Percentiles rank a stretch among this genome's conserved stretches.
These are phyloP conservation scores for Niebla homalea DNA, from an alignment of 495 filamentous ascomycete genomes.

Conservation along the genomic window DNA sequence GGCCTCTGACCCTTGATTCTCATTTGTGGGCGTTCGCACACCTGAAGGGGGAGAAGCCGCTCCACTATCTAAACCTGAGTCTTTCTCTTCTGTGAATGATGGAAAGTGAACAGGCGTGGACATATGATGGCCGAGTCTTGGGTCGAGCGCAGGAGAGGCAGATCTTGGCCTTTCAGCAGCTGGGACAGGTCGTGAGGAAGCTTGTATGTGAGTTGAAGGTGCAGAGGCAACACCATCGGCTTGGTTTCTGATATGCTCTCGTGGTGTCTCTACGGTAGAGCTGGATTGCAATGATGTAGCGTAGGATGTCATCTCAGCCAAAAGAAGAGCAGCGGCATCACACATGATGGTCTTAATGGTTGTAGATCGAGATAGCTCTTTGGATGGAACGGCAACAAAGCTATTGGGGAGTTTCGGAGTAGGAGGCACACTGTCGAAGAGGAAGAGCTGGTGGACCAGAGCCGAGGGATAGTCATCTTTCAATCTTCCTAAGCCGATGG, in stretches of 20 bases:
- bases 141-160: constrained; percentile 6
- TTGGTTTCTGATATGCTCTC: background rate
- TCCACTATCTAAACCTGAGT: constrained; percentile 39
- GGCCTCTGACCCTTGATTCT: constrained; percentile 44
- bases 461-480: constrained; percentile 59
- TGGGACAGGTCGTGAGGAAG: constrained; percentile 2
- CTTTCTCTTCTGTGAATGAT: constrained; percentile 36
- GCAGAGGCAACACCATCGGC: constrained; percentile 8
- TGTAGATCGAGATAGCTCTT: constrained; percentile 58
- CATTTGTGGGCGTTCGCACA: constrained; percentile 46
- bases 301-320: constrained; percentile 78
- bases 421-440: constrained; percentile 56
- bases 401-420: constrained; percentile 31
- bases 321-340: constrained; percentile 69
- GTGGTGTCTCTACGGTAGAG: constrained; percentile 50
- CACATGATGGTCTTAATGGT: constrained; percentile 93
- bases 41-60: constrained; percentile 32
- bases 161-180: constrained; percentile 4
- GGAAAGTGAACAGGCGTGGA: constrained; percentile 59
- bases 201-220: constrained; percentile 7
- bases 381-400: constrained; percentile 60
- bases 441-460: constrained; percentile 60
- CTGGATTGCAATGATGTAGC: constrained; percentile 74
- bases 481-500: constrained; percentile 54
- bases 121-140: constrained; percentile 43